Conservation (phyloP, 768 basidiomycete genomes). For the Tulasnella sp. region DNA sequence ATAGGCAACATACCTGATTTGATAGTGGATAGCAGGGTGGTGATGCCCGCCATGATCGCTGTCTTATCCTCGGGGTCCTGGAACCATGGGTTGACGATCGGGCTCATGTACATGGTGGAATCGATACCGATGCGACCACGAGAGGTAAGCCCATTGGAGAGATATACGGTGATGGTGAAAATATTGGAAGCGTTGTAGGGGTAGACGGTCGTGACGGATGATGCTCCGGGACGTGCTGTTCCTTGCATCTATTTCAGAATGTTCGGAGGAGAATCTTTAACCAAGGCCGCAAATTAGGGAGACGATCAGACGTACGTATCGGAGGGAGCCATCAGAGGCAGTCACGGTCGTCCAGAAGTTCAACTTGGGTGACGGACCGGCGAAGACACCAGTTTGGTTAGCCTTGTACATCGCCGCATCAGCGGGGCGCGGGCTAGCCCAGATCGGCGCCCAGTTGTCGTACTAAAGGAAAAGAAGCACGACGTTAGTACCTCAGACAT, state of each 20-base stretch:
- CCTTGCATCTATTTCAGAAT: slow-evolving; percentile 40
- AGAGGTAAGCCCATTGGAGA: slow-evolving; percentile 52
- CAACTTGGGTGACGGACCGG: slow-evolving; percentile 39
- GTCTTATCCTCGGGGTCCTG: slow-evolving; percentile 46
- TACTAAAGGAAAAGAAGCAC: slow-evolving; percentile 25
- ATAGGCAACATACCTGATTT: slow-evolving; percentile 24
- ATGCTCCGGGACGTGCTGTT: slow-evolving; percentile 51
- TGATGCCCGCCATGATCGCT: slow-evolving; percentile 40
- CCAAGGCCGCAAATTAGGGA: too few species aligned
- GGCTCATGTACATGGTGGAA: slow-evolving; percentile 37
- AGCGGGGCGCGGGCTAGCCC: slow-evolving; percentile 42
- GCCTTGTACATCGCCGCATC: slow-evolving; percentile 46
- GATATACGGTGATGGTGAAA: slow-evolving; percentile 53
- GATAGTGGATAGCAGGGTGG: slow-evolving; percentile 38
- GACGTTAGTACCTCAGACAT: slow-evolving; percentile 23
- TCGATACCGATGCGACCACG: slow-evolving; percentile 50
- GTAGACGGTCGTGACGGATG: slow-evolving; percentile 38
- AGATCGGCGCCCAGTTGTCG: slow-evolving; percentile 53
- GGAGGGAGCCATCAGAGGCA: slow-evolving; percentile 37
- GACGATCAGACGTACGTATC: slow-evolving; percentile 33
- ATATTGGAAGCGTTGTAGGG: slow-evolving; percentile 44
- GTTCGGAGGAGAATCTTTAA: background rate
- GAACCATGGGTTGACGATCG: slow-evolving; percentile 49
- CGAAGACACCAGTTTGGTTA: slow-evolving; percentile 44
- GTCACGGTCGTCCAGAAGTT: slow-evolving; percentile 54